phyloP scores from a whole-genome alignment of 106 monocot species.

The Acorus calamus region DNA sequence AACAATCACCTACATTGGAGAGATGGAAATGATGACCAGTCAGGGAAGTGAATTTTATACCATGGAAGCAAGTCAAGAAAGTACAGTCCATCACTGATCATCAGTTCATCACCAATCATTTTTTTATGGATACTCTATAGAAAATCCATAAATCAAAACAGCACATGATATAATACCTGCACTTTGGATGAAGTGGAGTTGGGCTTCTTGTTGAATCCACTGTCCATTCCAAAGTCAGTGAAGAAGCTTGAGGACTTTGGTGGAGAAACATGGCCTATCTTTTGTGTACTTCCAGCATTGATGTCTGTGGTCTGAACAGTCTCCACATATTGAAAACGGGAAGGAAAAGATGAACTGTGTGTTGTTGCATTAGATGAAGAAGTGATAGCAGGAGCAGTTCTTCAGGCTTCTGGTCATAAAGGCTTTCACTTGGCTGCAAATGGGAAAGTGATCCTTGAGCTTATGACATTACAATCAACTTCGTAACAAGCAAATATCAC shows the following conservation, averaged over 20 bases:
- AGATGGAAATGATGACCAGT: too few relatives aligned
- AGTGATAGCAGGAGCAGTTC: constrained; percentile 43
- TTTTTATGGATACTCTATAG: too few relatives aligned
- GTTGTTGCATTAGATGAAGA: constrained; percentile 21
- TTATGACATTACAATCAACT: neutral
- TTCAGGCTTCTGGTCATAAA: constrained; percentile 96
- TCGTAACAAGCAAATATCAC: too few relatives aligned
- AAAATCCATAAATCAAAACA: neutral
- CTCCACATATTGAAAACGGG: constrained; percentile 89
- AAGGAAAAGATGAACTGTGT: constrained; percentile 41
- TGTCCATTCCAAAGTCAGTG: constrained; percentile 72
- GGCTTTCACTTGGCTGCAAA: constrained; percentile 80
- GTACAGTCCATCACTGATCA: too few relatives aligned
- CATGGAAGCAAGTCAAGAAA: too few relatives aligned
- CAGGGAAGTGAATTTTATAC: too few relatives aligned
- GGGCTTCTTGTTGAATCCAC: constrained; percentile 68
- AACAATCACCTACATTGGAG: too few relatives aligned
- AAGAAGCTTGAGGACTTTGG: constrained; percentile 84
- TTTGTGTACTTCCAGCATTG: constrained; percentile 28
- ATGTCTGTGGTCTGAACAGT: constrained; percentile 23
- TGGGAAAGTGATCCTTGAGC: neutral
- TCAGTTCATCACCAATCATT: too few relatives aligned
- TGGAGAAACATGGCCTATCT: constrained; percentile 53
- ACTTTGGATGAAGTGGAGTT: constrained; percentile 47
- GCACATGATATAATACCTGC: constrained; percentile 36